Base-by-base conservation (phyloP, 306 rosid genomes). In the Cyamopsis tetragonoloba region DNA sequence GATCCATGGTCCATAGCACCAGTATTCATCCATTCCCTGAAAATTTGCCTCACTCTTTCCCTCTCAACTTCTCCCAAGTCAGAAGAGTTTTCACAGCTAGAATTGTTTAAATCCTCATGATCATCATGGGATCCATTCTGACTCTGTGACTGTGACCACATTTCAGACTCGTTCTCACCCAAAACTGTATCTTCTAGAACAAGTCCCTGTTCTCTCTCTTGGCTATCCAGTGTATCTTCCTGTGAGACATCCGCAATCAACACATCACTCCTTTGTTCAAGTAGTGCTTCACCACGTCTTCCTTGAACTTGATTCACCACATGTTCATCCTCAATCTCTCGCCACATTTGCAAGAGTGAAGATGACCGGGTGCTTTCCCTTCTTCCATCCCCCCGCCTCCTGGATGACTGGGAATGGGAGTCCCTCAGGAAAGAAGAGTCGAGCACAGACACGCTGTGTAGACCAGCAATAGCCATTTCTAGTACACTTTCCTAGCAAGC, bases 381-480 rank as follows among this genome's bases (percentile, higher is more conserved):
- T 32, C 84, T 79, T 50, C 89, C 96, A 63, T 86, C 83, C 2
- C 77, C 82, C n/a, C 66, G 68, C 69, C 60, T 78, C 39, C 87
- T 76, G 38, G 96, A 83, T 6, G 84, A 74, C 49, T 83, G 90
- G 60, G 96, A 68, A 57, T 73, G 97, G 48, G 99, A 83, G 10
- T 85, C 93, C 78, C 96, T 83, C 38, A 83, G 79, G 61, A 93
- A 85, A 39, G 92, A 73, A 56, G 99, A 77, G 27, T 93, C 96
- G 1, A 85, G 87, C 78, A 90, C 90, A 65, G 96, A 86, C 71
- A 86, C 87, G 71, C 82, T 83, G 50, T 81, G 97, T 70, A 85
- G 58, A 80, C 96, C 96, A 79, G 96, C 96, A 85, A 90, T 82
- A 62, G 99, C 99, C 99, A 93, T 93, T 41, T 70, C 34, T 20